Conservation (phyloP, 768 basidiomycete genomes). For the Mycena venus region DNA sequence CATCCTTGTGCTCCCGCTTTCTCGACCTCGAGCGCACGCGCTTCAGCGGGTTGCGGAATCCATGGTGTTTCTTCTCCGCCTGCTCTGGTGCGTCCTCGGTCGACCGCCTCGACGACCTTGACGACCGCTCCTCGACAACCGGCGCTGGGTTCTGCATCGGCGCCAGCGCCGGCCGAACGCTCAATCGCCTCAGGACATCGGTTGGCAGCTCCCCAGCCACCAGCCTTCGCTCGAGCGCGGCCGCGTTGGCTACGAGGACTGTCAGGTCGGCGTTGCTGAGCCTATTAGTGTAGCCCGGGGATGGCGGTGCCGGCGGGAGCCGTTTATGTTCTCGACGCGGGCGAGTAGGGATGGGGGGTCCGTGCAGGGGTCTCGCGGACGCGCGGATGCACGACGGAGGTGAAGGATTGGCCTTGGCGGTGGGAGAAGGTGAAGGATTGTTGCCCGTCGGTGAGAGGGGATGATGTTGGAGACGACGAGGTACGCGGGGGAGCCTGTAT, state of each 20-base stretch:
- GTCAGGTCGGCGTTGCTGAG: conserved; percentile 5
- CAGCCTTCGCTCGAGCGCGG: conserved; percentile 23
- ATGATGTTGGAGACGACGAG: neutral
- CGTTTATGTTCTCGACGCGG: neutral
- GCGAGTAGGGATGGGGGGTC: neutral
- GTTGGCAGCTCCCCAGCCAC: conserved; percentile 25
- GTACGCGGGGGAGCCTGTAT: neutral
- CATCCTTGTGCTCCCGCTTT: conserved; percentile 10
- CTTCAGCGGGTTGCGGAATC: conserved; percentile 12
- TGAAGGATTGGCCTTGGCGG: conserved; percentile 17
- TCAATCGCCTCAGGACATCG: conserved; percentile 17
- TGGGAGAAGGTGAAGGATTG: neutral
- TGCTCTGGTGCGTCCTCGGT: neutral
- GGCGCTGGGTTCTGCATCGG: neutral
- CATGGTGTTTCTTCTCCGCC: conserved; percentile 3
- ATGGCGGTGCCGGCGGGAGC: conserved; percentile 18
- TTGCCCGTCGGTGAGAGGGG: neutral
- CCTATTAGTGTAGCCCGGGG: neutral
- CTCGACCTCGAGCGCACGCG: neutral
- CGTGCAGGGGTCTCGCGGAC: conserved; percentile 6
- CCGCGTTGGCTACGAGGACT: conserved; percentile 21
- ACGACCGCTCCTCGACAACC: neutral
- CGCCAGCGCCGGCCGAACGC: conserved; percentile 4
- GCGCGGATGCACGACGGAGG: conserved; percentile 21
- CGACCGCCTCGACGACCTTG: too few relatives aligned